Evolutionary conservation across 805 yeast genomes (phyloP), one percentile per base, ranked within the genome.

Genomic region (Huiozyma sinensis): DNA sequence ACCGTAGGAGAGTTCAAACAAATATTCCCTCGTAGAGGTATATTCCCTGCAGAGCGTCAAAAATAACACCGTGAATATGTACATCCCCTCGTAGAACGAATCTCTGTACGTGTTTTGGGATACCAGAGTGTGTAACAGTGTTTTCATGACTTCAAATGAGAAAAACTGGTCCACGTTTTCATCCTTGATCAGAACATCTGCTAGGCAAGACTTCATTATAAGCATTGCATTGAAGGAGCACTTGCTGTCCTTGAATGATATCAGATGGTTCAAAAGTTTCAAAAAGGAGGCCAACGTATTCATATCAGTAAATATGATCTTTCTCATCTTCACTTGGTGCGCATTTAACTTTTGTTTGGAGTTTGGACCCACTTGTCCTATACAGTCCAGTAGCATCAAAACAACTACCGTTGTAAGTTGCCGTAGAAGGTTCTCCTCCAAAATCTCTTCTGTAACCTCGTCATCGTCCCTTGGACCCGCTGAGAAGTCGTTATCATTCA

Each of bases 391-490:
- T 50, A 92, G 64, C 56, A 89, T 71, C 47, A 97, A 70, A 43
- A 83, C 95, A 8, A 86, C 86, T 4, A 94, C 89, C 1, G 95
- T 95, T 0, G 97, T 89, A 35, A 92, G 73, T 60, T 92, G 97
- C 52, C 98, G 72, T 47, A 90, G 68, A 70, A 90, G 74, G 62
- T 90, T 95, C 60, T 92, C 98, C 53, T 90, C 97, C 84, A 92
- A 82, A 94, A 92, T 92, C 58, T 92, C 98, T 52, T 89, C 96
- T n/a, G 92, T 81, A 55, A 90, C 70, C 27, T 87, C 85, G 42
- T 80, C 89, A 53, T 88, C 95, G 48, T 79, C 81, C 37, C 75
- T 78, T 37, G 73, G 72, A 3, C 83, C 81, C 34, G 57, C 61
- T 8, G 67, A 58, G 46, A 65, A 67, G 40, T 76, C 72, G 35